A percentile compares a stretch with the other conserved stretches of the same genome.
phyloP scores from a whole-genome alignment of 164 flowering plant species.

The Aristolochia californica region DNA sequence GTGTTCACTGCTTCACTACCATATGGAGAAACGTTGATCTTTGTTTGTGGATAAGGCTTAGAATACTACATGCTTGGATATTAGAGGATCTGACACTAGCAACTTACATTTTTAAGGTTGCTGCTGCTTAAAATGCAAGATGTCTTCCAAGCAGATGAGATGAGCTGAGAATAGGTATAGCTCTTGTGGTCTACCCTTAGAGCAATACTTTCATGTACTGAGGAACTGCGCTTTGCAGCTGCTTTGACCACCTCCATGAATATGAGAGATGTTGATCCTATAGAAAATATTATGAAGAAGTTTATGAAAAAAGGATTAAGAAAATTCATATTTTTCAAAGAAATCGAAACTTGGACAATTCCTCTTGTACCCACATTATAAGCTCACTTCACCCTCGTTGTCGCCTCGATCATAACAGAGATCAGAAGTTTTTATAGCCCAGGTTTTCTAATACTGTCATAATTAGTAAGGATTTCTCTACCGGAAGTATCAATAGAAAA shows the following conservation, averaged over 20 bases:
- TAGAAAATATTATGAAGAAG: too few species aligned
- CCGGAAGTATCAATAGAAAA: too few species aligned
- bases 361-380: too few species aligned
- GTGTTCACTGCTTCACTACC: background rate
- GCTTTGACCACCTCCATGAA: constrained; percentile 75
- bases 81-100: background rate
- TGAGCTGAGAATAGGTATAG: constrained; percentile 56
- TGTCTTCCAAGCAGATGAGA: constrained; percentile 53
- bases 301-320: too few species aligned
- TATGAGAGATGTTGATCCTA: constrained; percentile 34
- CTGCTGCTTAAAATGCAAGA: constrained; percentile 30
- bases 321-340: too few species aligned
- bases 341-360: too few species aligned
- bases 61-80: background rate
- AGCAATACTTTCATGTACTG: constrained; percentile 39
- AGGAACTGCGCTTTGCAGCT: constrained; percentile 37
- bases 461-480: too few species aligned
- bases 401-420: too few species aligned
- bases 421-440: too few species aligned
- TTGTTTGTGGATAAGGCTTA: background rate
- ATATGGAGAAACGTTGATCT: background rate
- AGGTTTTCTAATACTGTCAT: too few species aligned
- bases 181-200: constrained; percentile 57
- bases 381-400: too few species aligned
- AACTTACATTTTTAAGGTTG: constrained; percentile 35